phyloP scores from a whole-genome alignment of 306 rosid genomes.

The Elaeagnus macrophylla region DNA sequence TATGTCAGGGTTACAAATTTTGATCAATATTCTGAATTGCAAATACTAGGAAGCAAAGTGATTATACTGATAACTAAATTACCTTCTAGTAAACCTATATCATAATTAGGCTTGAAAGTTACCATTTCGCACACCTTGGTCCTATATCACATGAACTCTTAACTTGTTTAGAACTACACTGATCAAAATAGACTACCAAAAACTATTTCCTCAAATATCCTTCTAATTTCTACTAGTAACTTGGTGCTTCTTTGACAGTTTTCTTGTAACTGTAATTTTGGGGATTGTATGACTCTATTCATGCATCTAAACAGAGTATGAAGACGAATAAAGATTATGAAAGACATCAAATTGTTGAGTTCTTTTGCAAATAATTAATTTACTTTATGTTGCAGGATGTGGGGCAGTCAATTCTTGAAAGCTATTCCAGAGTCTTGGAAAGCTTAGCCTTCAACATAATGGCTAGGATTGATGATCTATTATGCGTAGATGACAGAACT shows the following conservation, averaged over 20 bases:
- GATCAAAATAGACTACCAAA: no score
- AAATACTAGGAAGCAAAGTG: neutral
- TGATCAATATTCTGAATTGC: neutral
- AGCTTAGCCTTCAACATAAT: conserved; percentile 44
- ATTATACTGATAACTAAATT: neutral
- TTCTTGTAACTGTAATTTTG: no score
- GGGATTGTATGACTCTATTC: neutral
- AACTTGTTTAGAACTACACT: no score
- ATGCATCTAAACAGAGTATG: neutral
- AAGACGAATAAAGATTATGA: neutral
- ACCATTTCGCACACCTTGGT: no score
- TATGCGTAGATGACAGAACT: conserved; percentile 33
- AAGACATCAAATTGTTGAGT: neutral
- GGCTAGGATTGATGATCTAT: conserved; percentile 45
- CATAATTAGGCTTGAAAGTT: no score
- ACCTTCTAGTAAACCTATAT: no score
- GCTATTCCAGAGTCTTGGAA: conserved; percentile 44
- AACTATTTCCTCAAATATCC: no score
- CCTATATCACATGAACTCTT: no score
- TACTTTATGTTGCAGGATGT: conserved; percentile 28
- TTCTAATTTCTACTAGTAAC: neutral
- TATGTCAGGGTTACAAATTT: neutral
- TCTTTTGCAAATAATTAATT: neutral
- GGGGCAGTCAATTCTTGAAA: conserved; percentile 42
- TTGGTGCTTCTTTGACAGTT: neutral